These are phyloP conservation scores for Choanephora cucurbitarum DNA, from an alignment of 371 early-diverging fungal species.

Conservation along the genomic window DNA sequence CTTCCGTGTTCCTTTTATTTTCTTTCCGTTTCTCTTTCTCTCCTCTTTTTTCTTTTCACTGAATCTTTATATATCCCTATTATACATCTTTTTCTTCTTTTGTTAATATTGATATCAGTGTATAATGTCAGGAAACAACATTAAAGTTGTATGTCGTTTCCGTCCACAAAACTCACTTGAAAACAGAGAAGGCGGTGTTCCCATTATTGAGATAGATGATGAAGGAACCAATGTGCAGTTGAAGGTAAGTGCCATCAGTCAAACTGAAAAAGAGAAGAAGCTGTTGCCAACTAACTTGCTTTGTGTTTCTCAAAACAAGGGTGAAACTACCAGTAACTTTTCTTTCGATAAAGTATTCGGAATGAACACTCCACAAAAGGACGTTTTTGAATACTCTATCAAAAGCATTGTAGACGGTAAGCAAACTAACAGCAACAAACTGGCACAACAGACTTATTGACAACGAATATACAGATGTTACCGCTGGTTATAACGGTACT, in stretches of 20 bases:
- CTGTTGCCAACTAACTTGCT: not conserved
- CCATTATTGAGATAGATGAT: constrained; percentile 81
- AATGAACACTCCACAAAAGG: constrained; percentile 76
- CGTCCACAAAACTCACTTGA: constrained; percentile 94
- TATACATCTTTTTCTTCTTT: not conserved
- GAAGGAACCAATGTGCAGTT: constrained; percentile 78
- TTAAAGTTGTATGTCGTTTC: constrained; percentile 96
- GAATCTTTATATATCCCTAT: not conserved
- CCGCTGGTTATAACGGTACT: constrained; percentile 93
- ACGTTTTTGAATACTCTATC: constrained; percentile 89
- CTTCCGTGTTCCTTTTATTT: not conserved
- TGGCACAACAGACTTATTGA: not conserved
- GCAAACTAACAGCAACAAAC: not conserved
- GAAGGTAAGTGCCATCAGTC: constrained; percentile 45
- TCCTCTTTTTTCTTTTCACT: constrained; percentile 1
- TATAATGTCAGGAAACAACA: constrained; percentile 75
- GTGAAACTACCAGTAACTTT: constrained; percentile 80
- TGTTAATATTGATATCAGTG: not conserved
- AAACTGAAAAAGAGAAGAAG: too few relatives aligned
- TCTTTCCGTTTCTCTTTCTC: not conserved
- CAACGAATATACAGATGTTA: constrained; percentile 52
- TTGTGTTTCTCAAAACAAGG: constrained; percentile 44
- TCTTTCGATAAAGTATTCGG: constrained; percentile 93
- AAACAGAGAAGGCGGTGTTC: constrained; percentile 85
- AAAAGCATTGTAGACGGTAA: constrained; percentile 90